Percentiles rank a stretch among this genome's conserved stretches.
phyloP scores from a whole-genome alignment of 2,329 filamentous ascomycete species.

The Ophiocordyceps camponoti-saundersi region DNA sequence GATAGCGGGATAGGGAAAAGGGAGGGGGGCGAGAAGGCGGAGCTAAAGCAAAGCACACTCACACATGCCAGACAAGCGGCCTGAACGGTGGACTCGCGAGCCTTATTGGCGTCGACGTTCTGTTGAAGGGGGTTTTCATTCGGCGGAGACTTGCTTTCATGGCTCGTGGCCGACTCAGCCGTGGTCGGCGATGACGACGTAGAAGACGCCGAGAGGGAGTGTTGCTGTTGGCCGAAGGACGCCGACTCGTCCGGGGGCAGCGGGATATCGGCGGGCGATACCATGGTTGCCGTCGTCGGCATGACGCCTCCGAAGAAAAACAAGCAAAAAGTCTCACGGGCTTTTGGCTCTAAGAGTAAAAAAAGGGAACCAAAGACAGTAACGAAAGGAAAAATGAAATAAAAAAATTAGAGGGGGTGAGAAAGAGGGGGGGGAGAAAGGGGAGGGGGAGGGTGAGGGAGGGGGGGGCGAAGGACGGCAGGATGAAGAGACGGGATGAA shows the following conservation, averaged over 20 bases:
- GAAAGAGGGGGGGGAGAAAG: not conserved
- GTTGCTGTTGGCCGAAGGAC: not conserved
- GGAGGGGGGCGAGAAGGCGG: not conserved
- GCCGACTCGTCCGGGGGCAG: constrained; percentile 1
- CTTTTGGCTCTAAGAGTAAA: not conserved
- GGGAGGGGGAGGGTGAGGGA: not conserved
- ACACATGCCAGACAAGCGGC: constrained; percentile 40
- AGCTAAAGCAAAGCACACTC: constrained; percentile 11
- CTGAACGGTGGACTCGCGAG: constrained; percentile 20
- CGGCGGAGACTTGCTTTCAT: constrained; percentile 1
- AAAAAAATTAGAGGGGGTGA: no score
- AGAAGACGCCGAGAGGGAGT: not conserved
- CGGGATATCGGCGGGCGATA: constrained; percentile 2
- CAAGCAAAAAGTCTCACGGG: not conserved
- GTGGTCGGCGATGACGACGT: not conserved
- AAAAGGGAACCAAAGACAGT: not conserved
- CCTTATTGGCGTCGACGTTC: constrained; percentile 3
- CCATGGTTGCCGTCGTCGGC: not conserved
- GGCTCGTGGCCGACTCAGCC: not conserved
- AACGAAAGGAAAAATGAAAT: not conserved
- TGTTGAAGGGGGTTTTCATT: not conserved
- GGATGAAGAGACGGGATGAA: not conserved
- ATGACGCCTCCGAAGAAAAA: not conserved
- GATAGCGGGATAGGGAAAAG: constrained; percentile 1
- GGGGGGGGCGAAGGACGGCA: not conserved